These are phyloP conservation scores for Panaeolus cyanescens DNA, from an alignment of 768 basidiomycete genomes.

Conservation along the genomic window DNA sequence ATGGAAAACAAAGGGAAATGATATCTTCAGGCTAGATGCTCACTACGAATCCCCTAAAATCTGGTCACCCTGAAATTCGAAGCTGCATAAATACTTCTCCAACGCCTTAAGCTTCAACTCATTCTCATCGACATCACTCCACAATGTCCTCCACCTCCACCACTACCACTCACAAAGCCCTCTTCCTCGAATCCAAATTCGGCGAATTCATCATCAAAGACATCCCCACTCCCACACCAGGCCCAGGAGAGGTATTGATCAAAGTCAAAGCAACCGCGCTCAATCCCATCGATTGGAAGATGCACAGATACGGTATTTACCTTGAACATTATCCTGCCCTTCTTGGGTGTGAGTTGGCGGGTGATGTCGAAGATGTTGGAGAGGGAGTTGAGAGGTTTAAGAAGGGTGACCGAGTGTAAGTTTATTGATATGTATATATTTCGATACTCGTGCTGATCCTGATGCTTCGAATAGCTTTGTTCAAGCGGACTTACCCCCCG, in stretches of 20 bases:
- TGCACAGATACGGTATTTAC: conserved; percentile 42
- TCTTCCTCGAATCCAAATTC: conserved; percentile 22
- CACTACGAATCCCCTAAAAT: too few relatives aligned
- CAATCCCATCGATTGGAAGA: conserved; percentile 58
- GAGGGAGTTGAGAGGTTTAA: conserved; percentile 48
- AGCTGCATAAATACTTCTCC: too few relatives aligned
- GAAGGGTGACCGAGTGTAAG: conserved; percentile 54
- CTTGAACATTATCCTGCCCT: conserved; percentile 47
- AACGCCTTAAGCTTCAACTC: not conserved
- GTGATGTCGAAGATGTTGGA: conserved; percentile 50
- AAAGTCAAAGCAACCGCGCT: conserved; percentile 47
- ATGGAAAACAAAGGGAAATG: too few relatives aligned
- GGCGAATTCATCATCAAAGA: conserved; percentile 30
- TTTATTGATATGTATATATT: conserved; percentile 10
- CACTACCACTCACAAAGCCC: conserved; percentile 24
- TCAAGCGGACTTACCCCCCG: not conserved
- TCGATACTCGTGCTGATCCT: not conserved
- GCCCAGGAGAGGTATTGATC: conserved; percentile 49
- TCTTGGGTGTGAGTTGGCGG: conserved; percentile 48
- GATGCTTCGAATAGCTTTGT: not conserved
- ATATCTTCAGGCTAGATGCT: too few relatives aligned
- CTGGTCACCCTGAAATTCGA: too few relatives aligned
- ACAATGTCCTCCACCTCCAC: not conserved
- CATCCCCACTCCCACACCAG: conserved; percentile 40
- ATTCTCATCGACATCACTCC: not conserved